Percentiles rank a stretch among this genome's conserved stretches.
phyloP scores from a whole-genome alignment of 106 monocot species.

The Xerophyta viscosa region DNA sequence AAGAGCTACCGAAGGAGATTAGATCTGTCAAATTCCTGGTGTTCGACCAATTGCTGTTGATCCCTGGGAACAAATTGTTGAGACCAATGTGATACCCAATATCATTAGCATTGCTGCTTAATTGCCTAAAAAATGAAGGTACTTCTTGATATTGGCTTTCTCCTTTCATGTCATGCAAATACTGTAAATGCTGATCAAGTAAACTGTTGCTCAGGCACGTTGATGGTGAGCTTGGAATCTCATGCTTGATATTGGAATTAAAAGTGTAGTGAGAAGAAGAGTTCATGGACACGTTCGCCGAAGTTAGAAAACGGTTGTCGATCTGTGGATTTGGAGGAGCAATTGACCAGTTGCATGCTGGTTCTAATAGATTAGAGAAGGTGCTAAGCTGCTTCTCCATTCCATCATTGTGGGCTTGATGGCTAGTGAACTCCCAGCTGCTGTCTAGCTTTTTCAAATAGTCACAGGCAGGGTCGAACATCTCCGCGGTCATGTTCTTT shows the following conservation, averaged over 20 bases:
- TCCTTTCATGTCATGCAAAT: conserved; percentile 6
- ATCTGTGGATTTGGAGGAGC: conserved; percentile 47
- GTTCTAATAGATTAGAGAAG: conserved; percentile 40
- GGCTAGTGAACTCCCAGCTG: conserved; percentile 24
- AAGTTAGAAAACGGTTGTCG: conserved; percentile 8
- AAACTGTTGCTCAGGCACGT: conserved; percentile 9
- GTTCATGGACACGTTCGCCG: conserved; percentile 6
- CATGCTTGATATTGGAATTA: conserved; percentile 37
- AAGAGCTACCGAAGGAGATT: conserved; percentile 23
- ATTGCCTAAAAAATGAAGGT: conserved; percentile 18
- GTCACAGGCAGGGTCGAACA: conserved; percentile 60
- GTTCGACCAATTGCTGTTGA: conserved; percentile 18
- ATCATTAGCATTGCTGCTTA: not conserved
- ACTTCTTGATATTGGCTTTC: conserved; percentile 18
- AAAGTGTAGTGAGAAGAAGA: conserved; percentile 8
- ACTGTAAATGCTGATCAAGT: conserved; percentile 1
- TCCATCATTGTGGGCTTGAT: conserved; percentile 10
- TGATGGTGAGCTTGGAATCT: conserved; percentile 9
- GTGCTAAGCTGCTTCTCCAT: conserved; percentile 10
- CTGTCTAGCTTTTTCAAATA: conserved; percentile 64
- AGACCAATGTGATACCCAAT: conserved; percentile 10
- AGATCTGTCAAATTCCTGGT: conserved; percentile 38
- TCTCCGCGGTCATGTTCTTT: conserved; percentile 32
- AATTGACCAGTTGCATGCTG: conserved; percentile 82
- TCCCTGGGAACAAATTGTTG: conserved; percentile 7